Conservation (phyloP, 805 yeast species). For the Kuraishia floccosa region DNA sequence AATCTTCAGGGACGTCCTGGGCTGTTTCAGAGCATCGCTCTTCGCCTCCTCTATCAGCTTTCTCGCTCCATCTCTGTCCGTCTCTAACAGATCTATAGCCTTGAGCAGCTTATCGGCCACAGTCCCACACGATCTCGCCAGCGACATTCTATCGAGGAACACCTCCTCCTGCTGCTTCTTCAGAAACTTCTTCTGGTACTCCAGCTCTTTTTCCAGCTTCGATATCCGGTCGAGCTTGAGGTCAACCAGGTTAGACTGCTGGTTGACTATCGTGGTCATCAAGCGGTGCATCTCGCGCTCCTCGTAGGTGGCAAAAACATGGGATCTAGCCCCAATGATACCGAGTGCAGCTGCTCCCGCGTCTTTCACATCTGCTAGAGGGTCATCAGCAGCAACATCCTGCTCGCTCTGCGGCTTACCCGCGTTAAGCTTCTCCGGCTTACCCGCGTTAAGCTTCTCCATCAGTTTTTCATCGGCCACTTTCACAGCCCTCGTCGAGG, state of each 20-base stretch:
- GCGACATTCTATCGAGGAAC: constrained; percentile 53
- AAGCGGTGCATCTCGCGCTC: constrained; percentile 65
- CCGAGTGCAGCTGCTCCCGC: constrained; percentile 67
- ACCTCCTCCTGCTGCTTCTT: constrained; percentile 56
- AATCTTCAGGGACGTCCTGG: constrained; percentile 18
- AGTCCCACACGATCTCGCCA: constrained; percentile 44
- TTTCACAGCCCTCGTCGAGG: constrained; percentile 52
- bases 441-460: constrained; percentile 25
- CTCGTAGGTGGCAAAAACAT: constrained; percentile 68
- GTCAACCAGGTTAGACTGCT: constrained; percentile 52
- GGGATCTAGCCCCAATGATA: constrained; percentile 66
- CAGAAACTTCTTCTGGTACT: constrained; percentile 48
- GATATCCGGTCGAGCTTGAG: constrained; percentile 48
- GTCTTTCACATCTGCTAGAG: constrained; percentile 29
- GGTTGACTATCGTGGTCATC: constrained; percentile 45
- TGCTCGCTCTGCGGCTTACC: constrained; percentile 7
- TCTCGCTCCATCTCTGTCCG: constrained; percentile 9
- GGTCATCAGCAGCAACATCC: constrained; percentile 7
- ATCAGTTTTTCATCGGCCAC: constrained; percentile 30
- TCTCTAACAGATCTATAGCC: constrained; percentile 14
- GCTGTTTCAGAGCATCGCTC: constrained; percentile 16
- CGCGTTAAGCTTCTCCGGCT: constrained; percentile 11
- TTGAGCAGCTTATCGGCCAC: constrained; percentile 36
- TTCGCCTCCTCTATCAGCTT: constrained; percentile 15
- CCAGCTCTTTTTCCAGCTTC: constrained; percentile 54